phyloP scores from a whole-genome alignment of 106 monocot genomes.

The Allium sativum region DNA sequence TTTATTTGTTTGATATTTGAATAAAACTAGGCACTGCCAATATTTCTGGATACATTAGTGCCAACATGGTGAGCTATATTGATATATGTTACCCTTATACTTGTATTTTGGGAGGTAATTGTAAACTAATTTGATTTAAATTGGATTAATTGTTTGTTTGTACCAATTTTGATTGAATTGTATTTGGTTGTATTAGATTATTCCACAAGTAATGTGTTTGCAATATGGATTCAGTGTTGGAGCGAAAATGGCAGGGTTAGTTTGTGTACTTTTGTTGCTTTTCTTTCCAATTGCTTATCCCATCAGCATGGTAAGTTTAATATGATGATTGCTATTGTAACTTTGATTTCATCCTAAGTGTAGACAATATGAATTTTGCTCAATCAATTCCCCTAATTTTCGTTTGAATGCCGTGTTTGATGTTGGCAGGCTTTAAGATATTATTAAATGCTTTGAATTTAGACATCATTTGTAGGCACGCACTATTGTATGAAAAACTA shows the following conservation, averaged over 20 bases:
- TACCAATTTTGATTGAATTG: background rate
- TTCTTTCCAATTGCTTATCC: slow-evolving; percentile 92
- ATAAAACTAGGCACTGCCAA: slow-evolving; percentile 65
- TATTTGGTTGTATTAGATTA: slow-evolving; percentile 41
- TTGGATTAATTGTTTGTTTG: background rate
- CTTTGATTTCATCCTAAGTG: too few species aligned
- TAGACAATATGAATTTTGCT: too few species aligned
- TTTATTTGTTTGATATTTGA: background rate
- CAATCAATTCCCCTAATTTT: too few species aligned
- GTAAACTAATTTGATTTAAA: background rate
- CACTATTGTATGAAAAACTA: slow-evolving; percentile 5
- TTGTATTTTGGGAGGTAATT: slow-evolving; percentile 75
- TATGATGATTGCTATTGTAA: background rate
- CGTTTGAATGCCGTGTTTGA: too few species aligned
- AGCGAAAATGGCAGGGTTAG: slow-evolving; percentile 63
- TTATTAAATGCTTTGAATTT: background rate
- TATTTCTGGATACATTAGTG: slow-evolving; percentile 82
- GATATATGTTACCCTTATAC: slow-evolving; percentile 87
- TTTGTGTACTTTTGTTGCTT: slow-evolving; percentile 60
- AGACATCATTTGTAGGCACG: too few species aligned
- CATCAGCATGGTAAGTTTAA: slow-evolving; percentile 70
- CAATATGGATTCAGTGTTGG: slow-evolving; percentile 85
- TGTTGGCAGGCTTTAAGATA: background rate
- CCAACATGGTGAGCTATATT: slow-evolving; percentile 80
- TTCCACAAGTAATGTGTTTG: slow-evolving; percentile 87